phyloP scores from a whole-genome alignment of 768 basidiomycete genomes.

The Termitomyces sp. region DNA sequence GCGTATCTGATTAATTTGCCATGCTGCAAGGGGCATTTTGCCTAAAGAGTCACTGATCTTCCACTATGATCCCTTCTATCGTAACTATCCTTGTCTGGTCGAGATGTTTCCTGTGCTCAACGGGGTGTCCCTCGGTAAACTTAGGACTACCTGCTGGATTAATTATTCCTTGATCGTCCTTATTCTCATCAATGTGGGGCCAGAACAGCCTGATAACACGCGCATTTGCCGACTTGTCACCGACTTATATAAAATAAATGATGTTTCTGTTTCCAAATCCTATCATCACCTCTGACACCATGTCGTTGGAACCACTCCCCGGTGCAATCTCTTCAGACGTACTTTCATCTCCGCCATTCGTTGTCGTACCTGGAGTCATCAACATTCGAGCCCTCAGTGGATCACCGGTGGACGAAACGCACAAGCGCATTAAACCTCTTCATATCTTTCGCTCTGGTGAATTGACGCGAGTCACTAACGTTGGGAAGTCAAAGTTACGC shows the following conservation, averaged over 20 bases:
- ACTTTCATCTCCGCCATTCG: slow-evolving; percentile 22
- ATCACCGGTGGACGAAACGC: slow-evolving; percentile 5
- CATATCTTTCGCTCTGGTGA: slow-evolving; percentile 36
- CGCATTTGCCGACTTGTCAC: background rate
- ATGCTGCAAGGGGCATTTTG: background rate
- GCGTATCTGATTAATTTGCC: background rate
- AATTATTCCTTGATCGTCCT: no score
- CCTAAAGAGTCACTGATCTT: background rate
- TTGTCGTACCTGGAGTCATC: slow-evolving; percentile 30
- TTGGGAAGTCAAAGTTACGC: slow-evolving; percentile 25
- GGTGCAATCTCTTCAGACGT: background rate
- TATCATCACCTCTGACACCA: background rate
- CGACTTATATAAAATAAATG: background rate
- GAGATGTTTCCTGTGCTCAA: background rate
- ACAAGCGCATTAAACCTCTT: slow-evolving; percentile 19
- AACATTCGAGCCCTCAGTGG: slow-evolving; percentile 32
- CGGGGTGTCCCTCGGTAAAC: background rate
- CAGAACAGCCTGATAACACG: background rate
- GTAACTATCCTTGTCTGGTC: background rate
- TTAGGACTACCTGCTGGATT: background rate
- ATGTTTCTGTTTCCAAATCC: background rate
- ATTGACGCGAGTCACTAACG: slow-evolving; percentile 24
- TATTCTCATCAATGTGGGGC: background rate
- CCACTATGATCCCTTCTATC: background rate
- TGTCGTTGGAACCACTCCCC: background rate